A percentile compares a stretch with the other conserved stretches of the same genome.
These are phyloP conservation scores for Platismatia glauca DNA, from an alignment of 495 filamentous ascomycete genomes.

Conservation along the genomic window DNA sequence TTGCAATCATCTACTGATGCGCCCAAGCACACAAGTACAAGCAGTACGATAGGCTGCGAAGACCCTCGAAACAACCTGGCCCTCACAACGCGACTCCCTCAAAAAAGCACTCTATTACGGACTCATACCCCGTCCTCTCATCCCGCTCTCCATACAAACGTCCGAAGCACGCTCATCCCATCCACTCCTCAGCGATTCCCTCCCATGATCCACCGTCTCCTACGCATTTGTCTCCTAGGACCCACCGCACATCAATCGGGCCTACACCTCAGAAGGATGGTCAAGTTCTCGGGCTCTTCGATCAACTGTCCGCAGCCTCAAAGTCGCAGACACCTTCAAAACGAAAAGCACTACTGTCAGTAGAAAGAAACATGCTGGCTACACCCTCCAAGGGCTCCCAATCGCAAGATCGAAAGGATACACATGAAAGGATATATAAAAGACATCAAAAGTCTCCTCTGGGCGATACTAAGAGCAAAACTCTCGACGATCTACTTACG, in stretches of 20 bases:
- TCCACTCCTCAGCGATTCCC: slow-evolving; percentile 11
- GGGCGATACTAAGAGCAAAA: not conserved
- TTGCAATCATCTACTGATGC: slow-evolving; percentile 7
- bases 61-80: slow-evolving; percentile 42
- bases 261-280: slow-evolving; percentile 83
- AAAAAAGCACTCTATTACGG: slow-evolving; percentile 36
- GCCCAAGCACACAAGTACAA: slow-evolving; percentile 77
- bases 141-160: slow-evolving; percentile 37
- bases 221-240: slow-evolving; percentile 13
- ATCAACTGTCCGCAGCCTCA: slow-evolving; percentile 48
- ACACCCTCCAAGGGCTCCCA: slow-evolving; percentile 17
- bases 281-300: slow-evolving; percentile 80
- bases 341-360: not conserved
- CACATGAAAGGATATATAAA: not conserved
- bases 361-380: not conserved
- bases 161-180: slow-evolving; percentile 10
- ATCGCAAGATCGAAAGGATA: not conserved
- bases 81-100: slow-evolving; percentile 36
- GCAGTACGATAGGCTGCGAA: slow-evolving; percentile 68
- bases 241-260: slow-evolving; percentile 22
- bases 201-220: slow-evolving; percentile 13
- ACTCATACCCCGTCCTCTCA: slow-evolving; percentile 49
- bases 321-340: slow-evolving; percentile 34
- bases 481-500: slow-evolving; percentile 7
- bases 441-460: not conserved